phyloP scores from a whole-genome alignment of 257 asterid species.

The Galeopsis tetrahit region DNA sequence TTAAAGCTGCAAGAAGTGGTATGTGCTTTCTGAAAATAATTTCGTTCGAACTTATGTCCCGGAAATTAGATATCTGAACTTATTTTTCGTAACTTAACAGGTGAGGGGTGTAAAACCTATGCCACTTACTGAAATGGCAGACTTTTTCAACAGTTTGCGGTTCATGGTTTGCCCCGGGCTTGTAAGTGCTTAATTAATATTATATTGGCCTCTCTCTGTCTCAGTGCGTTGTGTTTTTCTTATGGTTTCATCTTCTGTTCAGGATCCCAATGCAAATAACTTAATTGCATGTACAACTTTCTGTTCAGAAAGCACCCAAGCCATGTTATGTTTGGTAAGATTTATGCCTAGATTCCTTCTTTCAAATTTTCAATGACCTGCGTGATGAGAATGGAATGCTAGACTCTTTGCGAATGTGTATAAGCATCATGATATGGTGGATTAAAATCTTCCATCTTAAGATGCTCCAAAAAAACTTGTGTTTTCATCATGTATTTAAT shows the following conservation, averaged over 20 bases:
- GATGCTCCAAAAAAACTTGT: no score
- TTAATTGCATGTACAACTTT: slow-evolving; percentile 85
- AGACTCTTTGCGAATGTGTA: background rate
- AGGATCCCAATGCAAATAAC: slow-evolving; percentile 94
- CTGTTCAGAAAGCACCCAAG: slow-evolving; percentile 85
- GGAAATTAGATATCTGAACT: slow-evolving; percentile 24
- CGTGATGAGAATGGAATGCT: slow-evolving; percentile 3
- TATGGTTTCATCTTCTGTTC: slow-evolving; percentile 37
- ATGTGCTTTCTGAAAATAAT: slow-evolving; percentile 33
- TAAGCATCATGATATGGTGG: background rate
- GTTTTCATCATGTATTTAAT: background rate
- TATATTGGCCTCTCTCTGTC: slow-evolving; percentile 21
- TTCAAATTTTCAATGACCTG: background rate
- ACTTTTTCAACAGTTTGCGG: slow-evolving; percentile 64
- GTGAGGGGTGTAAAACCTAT: slow-evolving; percentile 90
- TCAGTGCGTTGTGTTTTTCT: background rate
- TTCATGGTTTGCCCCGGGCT: slow-evolving; percentile 85
- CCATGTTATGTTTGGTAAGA: slow-evolving; percentile 96
- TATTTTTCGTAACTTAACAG: slow-evolving; percentile 48
- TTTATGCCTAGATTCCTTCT: background rate
- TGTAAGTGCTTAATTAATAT: slow-evolving; percentile 48
- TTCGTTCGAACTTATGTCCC: slow-evolving; percentile 3
- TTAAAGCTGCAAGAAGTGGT: slow-evolving; percentile 98
- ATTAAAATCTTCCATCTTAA: background rate
- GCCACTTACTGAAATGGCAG: slow-evolving; percentile 79